phyloP scores from a whole-genome alignment of 2,329 filamentous ascomycete genomes.

The Xylaria polymorpha region DNA sequence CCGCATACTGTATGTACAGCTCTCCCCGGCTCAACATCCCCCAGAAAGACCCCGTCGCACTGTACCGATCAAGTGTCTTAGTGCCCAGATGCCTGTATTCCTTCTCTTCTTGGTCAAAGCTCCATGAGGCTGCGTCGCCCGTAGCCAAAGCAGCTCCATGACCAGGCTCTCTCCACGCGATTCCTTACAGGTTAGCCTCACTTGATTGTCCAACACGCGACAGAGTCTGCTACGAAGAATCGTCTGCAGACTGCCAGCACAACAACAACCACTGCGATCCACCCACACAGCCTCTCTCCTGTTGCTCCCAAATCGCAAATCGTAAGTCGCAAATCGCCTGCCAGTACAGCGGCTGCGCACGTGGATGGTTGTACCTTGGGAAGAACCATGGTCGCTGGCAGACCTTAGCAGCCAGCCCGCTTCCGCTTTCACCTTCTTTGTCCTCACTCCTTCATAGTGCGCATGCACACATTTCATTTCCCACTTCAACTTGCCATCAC shows the following conservation, averaged over 20 bases:
- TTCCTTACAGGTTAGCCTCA: constrained; percentile 35
- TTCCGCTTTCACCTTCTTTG: constrained; percentile 38
- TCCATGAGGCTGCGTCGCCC: constrained; percentile 35
- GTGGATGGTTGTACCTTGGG: constrained; percentile 39
- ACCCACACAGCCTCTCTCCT: not conserved
- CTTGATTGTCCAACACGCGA: constrained; percentile 43
- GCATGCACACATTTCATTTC: constrained; percentile 30
- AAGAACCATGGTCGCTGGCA: constrained; percentile 45
- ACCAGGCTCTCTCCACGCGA: constrained; percentile 33
- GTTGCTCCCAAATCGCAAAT: constrained; percentile 13
- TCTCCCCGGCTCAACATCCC: not conserved
- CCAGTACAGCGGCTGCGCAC: constrained; percentile 24
- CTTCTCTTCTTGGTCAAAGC: constrained; percentile 28
- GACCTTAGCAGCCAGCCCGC: constrained; percentile 40
- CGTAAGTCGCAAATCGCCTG: constrained; percentile 26
- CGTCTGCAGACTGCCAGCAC: constrained; percentile 24
- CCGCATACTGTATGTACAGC: constrained; percentile 15
- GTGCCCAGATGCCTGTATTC: not conserved
- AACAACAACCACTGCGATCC: constrained; percentile 19
- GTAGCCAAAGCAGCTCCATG: not conserved
- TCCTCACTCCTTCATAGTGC: constrained; percentile 37
- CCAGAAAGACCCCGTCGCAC: not conserved
- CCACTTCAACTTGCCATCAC: constrained; percentile 17
- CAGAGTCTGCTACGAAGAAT: constrained; percentile 40
- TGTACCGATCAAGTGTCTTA: constrained; percentile 16